Percentiles rank a stretch among this genome's conserved stretches.
Conservation (phyloP, 768 basidiomycete species). For the Trametes meyenii region DNA sequence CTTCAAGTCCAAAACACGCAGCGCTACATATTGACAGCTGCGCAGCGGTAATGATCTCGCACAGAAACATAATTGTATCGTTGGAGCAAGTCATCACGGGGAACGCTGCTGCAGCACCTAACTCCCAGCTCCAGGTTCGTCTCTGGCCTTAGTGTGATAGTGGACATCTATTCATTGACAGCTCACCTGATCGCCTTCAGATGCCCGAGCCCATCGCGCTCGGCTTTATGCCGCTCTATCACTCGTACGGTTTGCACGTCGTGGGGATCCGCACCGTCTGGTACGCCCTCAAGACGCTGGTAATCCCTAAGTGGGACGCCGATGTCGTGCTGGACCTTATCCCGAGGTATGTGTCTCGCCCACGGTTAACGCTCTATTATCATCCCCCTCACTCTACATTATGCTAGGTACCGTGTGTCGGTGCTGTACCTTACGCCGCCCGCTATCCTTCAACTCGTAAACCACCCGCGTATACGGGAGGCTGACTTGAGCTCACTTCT, state of each 20-base stretch:
- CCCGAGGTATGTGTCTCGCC: conserved; percentile 51
- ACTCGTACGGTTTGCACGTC: conserved; percentile 62
- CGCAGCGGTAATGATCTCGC: conserved; percentile 35
- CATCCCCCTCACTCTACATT: neutral
- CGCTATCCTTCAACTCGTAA: conserved; percentile 63
- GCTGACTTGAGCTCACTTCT: conserved; percentile 57
- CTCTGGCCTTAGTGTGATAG: neutral
- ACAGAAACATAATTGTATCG: conserved; percentile 25
- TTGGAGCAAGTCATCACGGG: conserved; percentile 18
- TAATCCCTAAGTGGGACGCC: conserved; percentile 65
- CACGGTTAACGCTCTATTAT: neutral
- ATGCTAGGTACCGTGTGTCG: conserved; percentile 56
- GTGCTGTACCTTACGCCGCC: conserved; percentile 60
- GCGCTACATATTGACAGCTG: neutral
- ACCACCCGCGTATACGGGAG: conserved; percentile 48
- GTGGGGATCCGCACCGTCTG: conserved; percentile 53
- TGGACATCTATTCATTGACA: neutral
- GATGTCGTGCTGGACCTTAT: conserved; percentile 54
- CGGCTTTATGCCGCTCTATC: conserved; percentile 69
- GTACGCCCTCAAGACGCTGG: conserved; percentile 48
- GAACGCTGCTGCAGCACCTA: neutral
- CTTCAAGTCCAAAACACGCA: neutral
- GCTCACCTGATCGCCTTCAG: neutral
- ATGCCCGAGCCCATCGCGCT: conserved; percentile 46
- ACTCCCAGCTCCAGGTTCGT: neutral